Evolutionary conservation across 176 grass and related monocot genomes (phyloP).

Genomic region (Triticum urartu): DNA sequence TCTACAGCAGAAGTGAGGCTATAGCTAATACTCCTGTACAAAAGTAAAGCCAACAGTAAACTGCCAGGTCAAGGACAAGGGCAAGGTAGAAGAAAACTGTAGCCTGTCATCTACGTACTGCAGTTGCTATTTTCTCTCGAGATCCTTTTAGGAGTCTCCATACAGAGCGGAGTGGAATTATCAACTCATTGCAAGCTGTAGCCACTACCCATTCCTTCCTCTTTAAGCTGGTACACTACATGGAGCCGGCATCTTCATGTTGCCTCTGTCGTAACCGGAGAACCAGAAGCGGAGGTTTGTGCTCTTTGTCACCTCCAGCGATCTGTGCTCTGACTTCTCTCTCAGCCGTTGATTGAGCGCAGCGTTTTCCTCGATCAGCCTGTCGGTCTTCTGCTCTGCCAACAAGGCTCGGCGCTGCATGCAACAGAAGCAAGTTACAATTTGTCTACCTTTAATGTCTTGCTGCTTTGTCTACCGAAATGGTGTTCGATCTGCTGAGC

Average conservation of each 20-base stretch:
- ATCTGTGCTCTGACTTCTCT: conserved; percentile 31
- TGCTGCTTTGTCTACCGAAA: background rate
- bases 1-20: background rate
- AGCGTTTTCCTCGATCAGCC: conserved; percentile 63
- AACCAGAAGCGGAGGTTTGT: conserved; percentile 78
- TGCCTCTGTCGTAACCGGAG: conserved; percentile 78
- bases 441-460: background rate
- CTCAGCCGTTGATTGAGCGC: conserved; percentile 43
- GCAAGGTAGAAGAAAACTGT: no score
- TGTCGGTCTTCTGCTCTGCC: conserved; percentile 82
- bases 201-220: no score
- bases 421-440: background rate
- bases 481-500: background rate
- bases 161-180: no score
- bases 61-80: no score
- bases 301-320: conserved; percentile 66
- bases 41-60: no score
- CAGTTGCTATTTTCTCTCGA: no score
- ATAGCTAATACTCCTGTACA: background rate
- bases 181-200: no score
- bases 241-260: conserved; percentile 43
- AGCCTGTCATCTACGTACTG: no score
- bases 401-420: conserved; percentile 52
- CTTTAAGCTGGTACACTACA: no score
- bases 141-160: no score